A percentile compares a stretch with the other conserved stretches of the same genome.
Evolutionary conservation across 148 eudicot genomes (phyloP).

Genomic region (Gaultheria prostrata): DNA sequence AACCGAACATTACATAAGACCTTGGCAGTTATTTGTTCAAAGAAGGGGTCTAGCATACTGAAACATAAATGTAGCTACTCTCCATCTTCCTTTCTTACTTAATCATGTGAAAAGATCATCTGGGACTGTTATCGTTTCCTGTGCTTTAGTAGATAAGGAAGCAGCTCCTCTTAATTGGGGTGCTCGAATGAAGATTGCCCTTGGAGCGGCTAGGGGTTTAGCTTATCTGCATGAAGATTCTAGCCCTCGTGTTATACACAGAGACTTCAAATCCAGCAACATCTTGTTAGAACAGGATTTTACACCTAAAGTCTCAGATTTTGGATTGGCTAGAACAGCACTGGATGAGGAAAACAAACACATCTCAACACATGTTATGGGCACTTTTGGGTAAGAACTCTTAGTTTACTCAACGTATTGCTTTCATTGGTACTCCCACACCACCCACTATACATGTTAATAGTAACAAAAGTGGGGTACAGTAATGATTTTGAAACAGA

Average conservation of each 20-base stretch:
- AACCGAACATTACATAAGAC: background rate
- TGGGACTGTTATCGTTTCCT: background rate
- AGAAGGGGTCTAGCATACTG: too few species aligned
- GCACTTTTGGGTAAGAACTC: constrained; percentile 86
- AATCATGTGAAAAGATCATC: background rate
- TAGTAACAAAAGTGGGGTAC: background rate
- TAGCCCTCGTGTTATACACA: constrained; percentile 91
- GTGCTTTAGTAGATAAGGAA: constrained; percentile 49
- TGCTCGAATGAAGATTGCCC: constrained; percentile 84
- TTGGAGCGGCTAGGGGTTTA: constrained; percentile 91
- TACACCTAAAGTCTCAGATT: constrained; percentile 94
- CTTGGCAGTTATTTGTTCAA: background rate
- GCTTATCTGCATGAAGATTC: constrained; percentile 99
- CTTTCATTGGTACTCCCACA: background rate
- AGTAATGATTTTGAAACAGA: background rate
- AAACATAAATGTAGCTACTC: background rate
- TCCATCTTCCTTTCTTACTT: background rate
- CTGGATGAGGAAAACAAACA: constrained; percentile 65
- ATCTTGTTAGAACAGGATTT: constrained; percentile 90
- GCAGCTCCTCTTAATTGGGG: constrained; percentile 76
- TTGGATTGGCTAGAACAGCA: constrained; percentile 85
- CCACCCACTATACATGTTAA: background rate
- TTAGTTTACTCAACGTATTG: background rate
- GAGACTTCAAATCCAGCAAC: constrained; percentile 97
- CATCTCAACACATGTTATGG: constrained; percentile 90